Conservation (phyloP, 352 stramenopile genomes). For the Phytophthora meadii region DNA sequence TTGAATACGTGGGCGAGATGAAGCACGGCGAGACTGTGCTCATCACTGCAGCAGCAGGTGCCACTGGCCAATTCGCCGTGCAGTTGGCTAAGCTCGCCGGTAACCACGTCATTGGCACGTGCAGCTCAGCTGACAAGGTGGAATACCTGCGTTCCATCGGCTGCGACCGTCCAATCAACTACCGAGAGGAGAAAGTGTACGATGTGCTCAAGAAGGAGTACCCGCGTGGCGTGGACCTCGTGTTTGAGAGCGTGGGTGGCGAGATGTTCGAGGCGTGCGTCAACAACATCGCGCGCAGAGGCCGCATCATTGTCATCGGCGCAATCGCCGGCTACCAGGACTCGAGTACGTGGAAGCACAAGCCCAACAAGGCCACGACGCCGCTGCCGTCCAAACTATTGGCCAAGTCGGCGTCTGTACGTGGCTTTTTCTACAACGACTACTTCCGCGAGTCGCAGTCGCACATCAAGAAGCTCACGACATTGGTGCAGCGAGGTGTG, state of each 20-base stretch:
- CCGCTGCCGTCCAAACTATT: slow-evolving; percentile 43
- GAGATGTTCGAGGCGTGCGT: slow-evolving; percentile 58
- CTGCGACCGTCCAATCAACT: slow-evolving; percentile 87
- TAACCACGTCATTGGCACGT: slow-evolving; percentile 82
- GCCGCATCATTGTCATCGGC: slow-evolving; percentile 69
- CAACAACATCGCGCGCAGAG: slow-evolving; percentile 63
- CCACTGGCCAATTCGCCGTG: slow-evolving; percentile 84
- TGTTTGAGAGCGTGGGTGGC: slow-evolving; percentile 71
- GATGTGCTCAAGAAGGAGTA: slow-evolving; percentile 76
- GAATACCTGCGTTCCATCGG: slow-evolving; percentile 77
- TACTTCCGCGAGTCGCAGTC: slow-evolving; percentile 48
- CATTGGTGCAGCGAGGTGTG: slow-evolving; percentile 56
- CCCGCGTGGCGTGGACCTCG: slow-evolving; percentile 68
- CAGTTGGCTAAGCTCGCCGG: slow-evolving; percentile 87
- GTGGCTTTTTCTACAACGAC: slow-evolving; percentile 57
- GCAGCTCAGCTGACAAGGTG: slow-evolving; percentile 86
- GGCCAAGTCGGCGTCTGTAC: slow-evolving; percentile 47
- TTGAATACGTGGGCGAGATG: slow-evolving; percentile 69
- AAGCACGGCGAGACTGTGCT: slow-evolving; percentile 65
- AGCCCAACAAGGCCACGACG: slow-evolving; percentile 31
- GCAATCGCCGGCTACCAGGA: slow-evolving; percentile 61
- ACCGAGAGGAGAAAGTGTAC: slow-evolving; percentile 73
- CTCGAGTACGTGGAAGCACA: slow-evolving; percentile 46
- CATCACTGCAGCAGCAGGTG: slow-evolving; percentile 70
- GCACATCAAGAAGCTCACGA: slow-evolving; percentile 56